Base-by-base conservation (phyloP, 139 green algal species). In the Tetradesmus obliquus region DNA sequence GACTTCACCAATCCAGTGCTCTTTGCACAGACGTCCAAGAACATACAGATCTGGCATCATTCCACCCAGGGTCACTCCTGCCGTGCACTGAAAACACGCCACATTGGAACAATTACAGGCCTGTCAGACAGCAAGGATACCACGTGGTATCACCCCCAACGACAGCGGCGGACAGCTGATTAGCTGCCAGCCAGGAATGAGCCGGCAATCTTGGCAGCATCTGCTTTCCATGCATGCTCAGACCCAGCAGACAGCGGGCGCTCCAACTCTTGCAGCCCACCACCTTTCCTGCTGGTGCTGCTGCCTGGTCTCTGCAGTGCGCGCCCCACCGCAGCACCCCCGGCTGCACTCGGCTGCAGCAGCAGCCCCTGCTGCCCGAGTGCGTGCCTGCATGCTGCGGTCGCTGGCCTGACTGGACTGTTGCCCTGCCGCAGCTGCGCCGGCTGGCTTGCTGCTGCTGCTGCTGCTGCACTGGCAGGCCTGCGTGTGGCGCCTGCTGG, bases 371-470 rank as follows among this genome's bases (percentile, higher is more conserved):
- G 80, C 80, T 62, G 80, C 5, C 80, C 5, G 13, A 51, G 80
- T 85, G 80, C 51, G 6, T 85, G 80, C 76, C 20, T 85, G 80
- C 80, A 62, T 45, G 51, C 80, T 58, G 80, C 74, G 53, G 74
- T 82, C n/a, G 74, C 74, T 82, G 74, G 74, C 74, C 74, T 82
- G n/a, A 5, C n/a, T 54, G n/a, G 24, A n/a, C 74, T 51, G n/a
- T 53, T 20, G 74, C n/a, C 22, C 2, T 5, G 74, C 1, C 3
- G 74, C n/a, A 20, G n/a, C n/a, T 54, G 74, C 74, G 53, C n/a
- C 53, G n/a, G 3, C 66, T 76, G 66, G 66, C 66, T 76, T 24
- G 17, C 82, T 87, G 82, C 82, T 45, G 79, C 79, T 45, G 15
- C 71, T 79, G 15, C 79, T 55, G 83, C 83, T 79, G 24, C 22